Base-by-base conservation (phyloP, 1,139 yeast genomes). In the Diutina sp. region DNA sequence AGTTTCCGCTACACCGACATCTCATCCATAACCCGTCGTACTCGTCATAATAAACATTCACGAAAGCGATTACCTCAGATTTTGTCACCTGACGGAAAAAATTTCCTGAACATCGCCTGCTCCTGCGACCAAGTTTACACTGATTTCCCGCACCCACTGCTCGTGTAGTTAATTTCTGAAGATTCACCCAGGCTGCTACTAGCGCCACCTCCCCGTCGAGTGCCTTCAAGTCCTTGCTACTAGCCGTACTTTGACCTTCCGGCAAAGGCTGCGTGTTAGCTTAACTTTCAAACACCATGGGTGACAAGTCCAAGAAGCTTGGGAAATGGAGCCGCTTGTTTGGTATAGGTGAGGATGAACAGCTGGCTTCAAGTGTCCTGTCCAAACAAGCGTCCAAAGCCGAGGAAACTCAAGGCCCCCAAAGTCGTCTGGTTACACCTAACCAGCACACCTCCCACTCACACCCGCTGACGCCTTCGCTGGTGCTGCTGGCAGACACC, bases 401-500 rank as follows among this genome's bases (percentile, higher is more conserved):
- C 14, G 41, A 35, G 14, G 41, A 35, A n/a, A 12, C 41, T 5
- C 41, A 9, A 35, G 41, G 41, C 11, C n/a, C 45, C 3, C 53
- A 29, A 29, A n/a, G 41, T 30, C 51, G 51, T 28, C 51, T 48
- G 51, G 16, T 48, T 12, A 48, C 51, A 14, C 51, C 51, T 6
- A 48, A 29, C 21, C 35, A 48, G 32, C 51, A 48, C 16, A 28
- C 30, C 7, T 21, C 50, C 30, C 41, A 12, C n/a, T 18, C 45
- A 9, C 25, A 50, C 21, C 53, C 44, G n/a, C 53, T 50, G 53
- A 32, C 53, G 14, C 44, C 53, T 8, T 50, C 53, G 18, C 53
- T 50, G 53, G 53, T 50, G 44, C 53, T 50, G 53, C 53, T 50
- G 53, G 53, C 44, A 50, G 53, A 50, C 45, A 50, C 53, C 53